These are phyloP conservation scores for Conringia planisiliqua DNA, from an alignment of 345 rosid genomes.

Conservation along the genomic window DNA sequence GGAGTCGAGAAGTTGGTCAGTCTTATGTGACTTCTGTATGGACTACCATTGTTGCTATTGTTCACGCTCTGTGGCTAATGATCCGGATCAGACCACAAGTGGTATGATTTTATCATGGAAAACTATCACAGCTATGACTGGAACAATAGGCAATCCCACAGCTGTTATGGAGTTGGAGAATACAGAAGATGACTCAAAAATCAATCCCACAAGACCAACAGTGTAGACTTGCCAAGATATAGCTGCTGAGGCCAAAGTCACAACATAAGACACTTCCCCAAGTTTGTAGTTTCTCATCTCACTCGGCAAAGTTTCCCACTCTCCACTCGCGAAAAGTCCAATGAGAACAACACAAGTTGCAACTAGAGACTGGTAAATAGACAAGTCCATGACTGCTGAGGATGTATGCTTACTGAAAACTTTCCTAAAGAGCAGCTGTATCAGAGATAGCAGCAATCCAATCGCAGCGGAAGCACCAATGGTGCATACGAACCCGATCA, in stretches of 20 bases:
- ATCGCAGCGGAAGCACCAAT: conserved; percentile 38
- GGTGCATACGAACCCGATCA: conserved; percentile 47
- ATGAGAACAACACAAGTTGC: conserved; percentile 34
- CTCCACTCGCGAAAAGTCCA: conserved; percentile 56
- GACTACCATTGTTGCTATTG: conserved; percentile 67
- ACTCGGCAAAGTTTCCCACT: conserved; percentile 36
- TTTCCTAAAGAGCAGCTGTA: conserved; percentile 38
- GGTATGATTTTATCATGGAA: conserved; percentile 67
- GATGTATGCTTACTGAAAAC: conserved; percentile 37
- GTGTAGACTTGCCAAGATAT: conserved; percentile 45
- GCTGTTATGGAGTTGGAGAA: conserved; percentile 28
- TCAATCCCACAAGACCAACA: conserved; percentile 40
- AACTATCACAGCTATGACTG: conserved; percentile 23
- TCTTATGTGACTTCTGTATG: conserved; percentile 81
- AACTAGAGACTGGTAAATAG: conserved; percentile 36
- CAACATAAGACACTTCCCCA: conserved; percentile 44
- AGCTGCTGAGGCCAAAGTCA: conserved; percentile 41
- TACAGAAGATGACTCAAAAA: conserved; percentile 20
- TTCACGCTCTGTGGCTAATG: conserved; percentile 74
- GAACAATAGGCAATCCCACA: conserved; percentile 53
- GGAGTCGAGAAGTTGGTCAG: conserved; percentile 97
- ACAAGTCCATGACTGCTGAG: conserved; percentile 41
- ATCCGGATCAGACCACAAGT: conserved; percentile 79
- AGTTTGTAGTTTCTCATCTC: conserved; percentile 48
- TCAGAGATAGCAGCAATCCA: conserved; percentile 39